A percentile compares a stretch with the other conserved stretches of the same genome.
Evolutionary conservation across 805 yeast genomes (phyloP).

Genomic region (Ogataea zsoltii): DNA sequence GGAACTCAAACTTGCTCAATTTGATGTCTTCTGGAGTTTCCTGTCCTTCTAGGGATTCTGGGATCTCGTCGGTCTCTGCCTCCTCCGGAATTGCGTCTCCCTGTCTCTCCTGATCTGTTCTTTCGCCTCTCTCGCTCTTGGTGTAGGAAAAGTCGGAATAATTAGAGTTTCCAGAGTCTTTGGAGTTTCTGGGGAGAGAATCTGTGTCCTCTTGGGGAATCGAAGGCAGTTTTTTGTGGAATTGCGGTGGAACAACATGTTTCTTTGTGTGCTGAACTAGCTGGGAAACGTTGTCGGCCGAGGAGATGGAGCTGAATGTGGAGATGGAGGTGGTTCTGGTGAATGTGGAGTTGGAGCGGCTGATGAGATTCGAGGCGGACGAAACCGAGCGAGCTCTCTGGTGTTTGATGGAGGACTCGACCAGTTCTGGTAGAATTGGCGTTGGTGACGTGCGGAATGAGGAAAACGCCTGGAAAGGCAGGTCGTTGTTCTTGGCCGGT

Average conservation of each 20-base stretch:
- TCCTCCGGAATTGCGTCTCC: constrained; percentile 11
- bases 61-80: no score
- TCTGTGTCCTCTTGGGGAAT: constrained; percentile 22
- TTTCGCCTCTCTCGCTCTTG: constrained; percentile 5
- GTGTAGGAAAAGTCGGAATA: constrained; percentile 13
- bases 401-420: constrained; percentile 10
- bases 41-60: no score
- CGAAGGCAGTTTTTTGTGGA: constrained; percentile 21
- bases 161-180: constrained; percentile 10
- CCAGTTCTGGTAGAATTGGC: constrained; percentile 4
- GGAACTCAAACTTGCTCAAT: constrained; percentile 22
- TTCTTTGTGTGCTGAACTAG: constrained; percentile 5
- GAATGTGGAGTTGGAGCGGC: constrained; percentile 29
- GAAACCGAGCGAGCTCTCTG: constrained; percentile 19
- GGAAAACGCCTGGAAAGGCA: constrained; percentile 29
- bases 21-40: constrained; percentile 10
- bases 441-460: constrained; percentile 36
- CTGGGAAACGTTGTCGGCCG: constrained; percentile 3
- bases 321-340: constrained; percentile 32
- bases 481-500: neutral
- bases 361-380: constrained; percentile 21
- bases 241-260: neutral
- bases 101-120: constrained; percentile 6
- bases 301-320: constrained; percentile 26
- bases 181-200: constrained; percentile 2